Percentiles rank a stretch among this genome's conserved stretches.
Evolutionary conservation across 2,329 filamentous ascomycete species (phyloP).

Genomic region (Aureobasidium lini): DNA sequence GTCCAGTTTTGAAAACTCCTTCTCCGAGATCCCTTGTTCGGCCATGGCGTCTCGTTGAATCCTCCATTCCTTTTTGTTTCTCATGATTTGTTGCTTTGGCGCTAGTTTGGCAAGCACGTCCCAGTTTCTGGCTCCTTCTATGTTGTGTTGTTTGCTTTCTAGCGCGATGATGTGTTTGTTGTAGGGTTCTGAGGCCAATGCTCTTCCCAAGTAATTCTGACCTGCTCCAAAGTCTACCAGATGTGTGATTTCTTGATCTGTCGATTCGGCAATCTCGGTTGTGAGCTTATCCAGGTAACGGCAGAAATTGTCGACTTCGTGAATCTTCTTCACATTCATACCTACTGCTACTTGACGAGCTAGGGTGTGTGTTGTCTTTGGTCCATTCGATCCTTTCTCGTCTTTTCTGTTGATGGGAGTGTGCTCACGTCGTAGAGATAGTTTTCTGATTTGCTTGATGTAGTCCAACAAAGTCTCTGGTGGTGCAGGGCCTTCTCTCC

Average conservation of each 20-base stretch:
- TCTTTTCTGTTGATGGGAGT: conserved; percentile 11
- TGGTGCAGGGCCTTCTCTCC: conserved; percentile 38
- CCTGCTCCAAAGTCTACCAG: conserved; percentile 94
- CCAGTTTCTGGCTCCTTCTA: conserved; percentile 73
- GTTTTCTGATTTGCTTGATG: conserved; percentile 60
- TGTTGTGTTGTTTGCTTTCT: conserved; percentile 79
- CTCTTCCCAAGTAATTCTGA: conserved; percentile 89
- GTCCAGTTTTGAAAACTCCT: background rate
- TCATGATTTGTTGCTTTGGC: conserved; percentile 62
- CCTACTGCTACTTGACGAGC: conserved; percentile 70
- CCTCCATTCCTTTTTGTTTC: conserved; percentile 75
- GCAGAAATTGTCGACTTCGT: conserved; percentile 90
- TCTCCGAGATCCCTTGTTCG: background rate
- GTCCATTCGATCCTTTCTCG: conserved; percentile 17
- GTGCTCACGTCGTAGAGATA: conserved; percentile 61
- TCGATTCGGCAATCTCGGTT: conserved; percentile 42
- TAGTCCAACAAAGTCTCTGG: conserved; percentile 60
- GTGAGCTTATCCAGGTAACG: conserved; percentile 68
- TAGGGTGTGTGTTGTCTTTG: conserved; percentile 30
- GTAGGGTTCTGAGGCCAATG: conserved; percentile 77
- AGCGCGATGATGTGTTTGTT: conserved; percentile 83
- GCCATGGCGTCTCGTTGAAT: conserved; percentile 32
- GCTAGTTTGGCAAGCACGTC: conserved; percentile 76
- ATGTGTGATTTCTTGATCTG: conserved; percentile 57
- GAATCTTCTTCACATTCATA: conserved; percentile 93